phyloP scores from a whole-genome alignment of 2,329 filamentous ascomycete species.

The Zymoseptoria tritici region DNA sequence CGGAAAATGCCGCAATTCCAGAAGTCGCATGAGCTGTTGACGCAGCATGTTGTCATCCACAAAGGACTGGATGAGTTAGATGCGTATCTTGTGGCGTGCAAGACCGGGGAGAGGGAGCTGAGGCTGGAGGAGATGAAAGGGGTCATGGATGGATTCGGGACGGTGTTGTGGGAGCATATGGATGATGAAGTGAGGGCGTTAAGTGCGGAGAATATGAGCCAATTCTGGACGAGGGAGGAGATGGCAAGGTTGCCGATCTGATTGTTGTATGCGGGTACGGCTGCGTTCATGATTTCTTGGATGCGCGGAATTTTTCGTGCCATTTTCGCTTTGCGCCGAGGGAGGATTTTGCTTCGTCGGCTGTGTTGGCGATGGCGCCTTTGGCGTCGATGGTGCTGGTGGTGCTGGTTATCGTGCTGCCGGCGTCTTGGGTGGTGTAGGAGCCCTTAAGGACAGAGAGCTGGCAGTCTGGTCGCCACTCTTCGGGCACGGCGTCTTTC shows the following conservation, averaged over 20 bases:
- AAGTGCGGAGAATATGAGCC: slow-evolving; percentile 79
- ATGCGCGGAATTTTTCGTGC: slow-evolving; percentile 33
- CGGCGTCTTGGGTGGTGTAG: slow-evolving; percentile 16
- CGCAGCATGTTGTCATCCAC: slow-evolving; percentile 74
- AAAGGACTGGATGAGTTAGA: slow-evolving; percentile 39
- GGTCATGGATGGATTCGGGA: slow-evolving; percentile 70
- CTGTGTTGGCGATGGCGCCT: not conserved
- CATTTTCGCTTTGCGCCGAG: slow-evolving; percentile 31
- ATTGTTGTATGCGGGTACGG: slow-evolving; percentile 1
- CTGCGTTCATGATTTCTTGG: slow-evolving; percentile 18
- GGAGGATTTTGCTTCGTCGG: slow-evolving; percentile 15
- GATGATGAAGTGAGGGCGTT: slow-evolving; percentile 75
- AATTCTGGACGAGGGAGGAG: slow-evolving; percentile 72
- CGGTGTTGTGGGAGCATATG: slow-evolving; percentile 72
- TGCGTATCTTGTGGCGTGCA: slow-evolving; percentile 28
- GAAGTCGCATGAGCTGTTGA: slow-evolving; percentile 56
- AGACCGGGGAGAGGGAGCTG: slow-evolving; percentile 54
- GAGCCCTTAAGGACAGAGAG: slow-evolving; percentile 21
- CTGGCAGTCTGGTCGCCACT: slow-evolving; percentile 23
- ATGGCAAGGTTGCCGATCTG: slow-evolving; percentile 63
- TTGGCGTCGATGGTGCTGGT: slow-evolving; percentile 4
- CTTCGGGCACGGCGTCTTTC: slow-evolving; percentile 30
- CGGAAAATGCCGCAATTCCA: slow-evolving; percentile 71
- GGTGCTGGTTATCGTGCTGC: slow-evolving; percentile 17
- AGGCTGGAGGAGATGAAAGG: slow-evolving; percentile 53